phyloP scores from a whole-genome alignment of 164 flowering plant genomes.

The Stephania yunnanensis region DNA sequence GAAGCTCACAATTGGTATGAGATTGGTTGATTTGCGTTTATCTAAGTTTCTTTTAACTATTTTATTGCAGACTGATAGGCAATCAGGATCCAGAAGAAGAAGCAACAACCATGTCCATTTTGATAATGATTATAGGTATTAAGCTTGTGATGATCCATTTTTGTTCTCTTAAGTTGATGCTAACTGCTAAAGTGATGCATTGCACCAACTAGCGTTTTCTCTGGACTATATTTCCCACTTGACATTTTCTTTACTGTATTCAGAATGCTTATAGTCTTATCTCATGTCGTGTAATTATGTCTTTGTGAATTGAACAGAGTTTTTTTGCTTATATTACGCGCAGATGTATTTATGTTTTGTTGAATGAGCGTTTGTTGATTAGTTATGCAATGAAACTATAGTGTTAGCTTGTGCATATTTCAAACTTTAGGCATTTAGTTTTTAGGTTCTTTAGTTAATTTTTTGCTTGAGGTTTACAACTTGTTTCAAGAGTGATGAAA shows the following conservation, averaged over 20 bases:
- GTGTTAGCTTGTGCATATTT: not conserved
- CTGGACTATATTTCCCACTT: not conserved
- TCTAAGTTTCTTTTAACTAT: not conserved
- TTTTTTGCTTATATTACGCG: too few species aligned
- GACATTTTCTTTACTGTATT: not conserved
- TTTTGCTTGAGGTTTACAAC: too few species aligned
- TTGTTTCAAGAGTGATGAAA: too few species aligned
- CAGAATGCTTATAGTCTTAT: not conserved
- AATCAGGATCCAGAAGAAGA: constrained; percentile 22
- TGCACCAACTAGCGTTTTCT: not conserved
- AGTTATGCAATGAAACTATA: not conserved
- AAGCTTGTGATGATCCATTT: not conserved
- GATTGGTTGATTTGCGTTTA: not conserved
- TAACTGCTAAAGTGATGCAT: constrained; percentile 9
- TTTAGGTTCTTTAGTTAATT: not conserved
- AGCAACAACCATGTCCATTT: constrained; percentile 18
- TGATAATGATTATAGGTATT: constrained; percentile 32
- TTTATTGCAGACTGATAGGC: constrained; percentile 39
- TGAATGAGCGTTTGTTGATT: not conserved
- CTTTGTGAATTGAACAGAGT: not conserved
- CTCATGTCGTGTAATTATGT: not conserved
- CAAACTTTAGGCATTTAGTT: not conserved
- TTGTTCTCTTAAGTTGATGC: not conserved
- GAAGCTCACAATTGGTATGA: not conserved
- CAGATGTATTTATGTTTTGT: not conserved